A percentile compares a stretch with the other conserved stretches of the same genome.
Evolutionary conservation across 345 rosid species (phyloP).

Genomic region (Raphanus sativus): DNA sequence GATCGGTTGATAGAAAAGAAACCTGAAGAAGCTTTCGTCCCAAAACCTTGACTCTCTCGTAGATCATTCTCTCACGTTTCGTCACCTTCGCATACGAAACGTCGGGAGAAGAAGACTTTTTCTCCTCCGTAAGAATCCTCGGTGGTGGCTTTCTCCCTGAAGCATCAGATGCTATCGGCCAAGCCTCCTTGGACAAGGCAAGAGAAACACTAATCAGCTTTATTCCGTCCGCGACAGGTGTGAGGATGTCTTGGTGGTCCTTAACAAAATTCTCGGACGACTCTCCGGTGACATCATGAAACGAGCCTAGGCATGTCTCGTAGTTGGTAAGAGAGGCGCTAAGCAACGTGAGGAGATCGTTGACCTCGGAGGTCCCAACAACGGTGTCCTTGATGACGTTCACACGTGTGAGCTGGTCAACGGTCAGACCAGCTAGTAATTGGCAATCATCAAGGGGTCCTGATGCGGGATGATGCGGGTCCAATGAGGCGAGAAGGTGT

Average conservation of each 20-base stretch:
- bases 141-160: conserved; percentile 15
- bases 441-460: conserved; percentile 38
- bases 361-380: conserved; percentile 10
- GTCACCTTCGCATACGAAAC: conserved; percentile 17
- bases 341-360: conserved; percentile 32
- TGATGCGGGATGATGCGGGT: conserved; percentile 1
- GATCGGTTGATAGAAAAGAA: background rate
- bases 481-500: conserved; percentile 2
- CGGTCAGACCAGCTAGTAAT: conserved; percentile 22
- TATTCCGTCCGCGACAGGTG: conserved; percentile 15
- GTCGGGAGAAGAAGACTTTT: background rate
- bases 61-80: conserved; percentile 26
- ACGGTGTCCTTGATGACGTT: background rate
- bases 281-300: conserved; percentile 7
- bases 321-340: conserved; percentile 39
- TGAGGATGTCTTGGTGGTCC: background rate
- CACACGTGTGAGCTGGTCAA: conserved; percentile 27
- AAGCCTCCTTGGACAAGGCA: conserved; percentile 26
- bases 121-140: conserved; percentile 15
- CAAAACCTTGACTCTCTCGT: conserved; percentile 21
- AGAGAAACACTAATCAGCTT: conserved; percentile 39
- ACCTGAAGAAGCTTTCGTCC: conserved; percentile 39
- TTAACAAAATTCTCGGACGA: background rate
- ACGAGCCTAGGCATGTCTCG: conserved; percentile 33
- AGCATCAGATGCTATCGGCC: background rate